Conservation (phyloP, 805 yeast genomes). For the Cyberlindnera bimundalis region DNA sequence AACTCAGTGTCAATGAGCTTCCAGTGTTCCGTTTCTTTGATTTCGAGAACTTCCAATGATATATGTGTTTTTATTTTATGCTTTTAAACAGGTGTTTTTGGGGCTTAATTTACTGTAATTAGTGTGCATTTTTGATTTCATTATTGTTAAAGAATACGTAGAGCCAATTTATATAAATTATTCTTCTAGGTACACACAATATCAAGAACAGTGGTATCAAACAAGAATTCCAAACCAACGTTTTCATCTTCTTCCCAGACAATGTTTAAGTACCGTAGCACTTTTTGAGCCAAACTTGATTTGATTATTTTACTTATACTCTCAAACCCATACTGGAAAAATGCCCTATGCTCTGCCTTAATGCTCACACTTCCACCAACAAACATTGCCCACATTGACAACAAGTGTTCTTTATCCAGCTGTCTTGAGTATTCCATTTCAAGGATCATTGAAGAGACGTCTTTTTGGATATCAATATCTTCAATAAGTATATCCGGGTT, state of each 20-base stretch:
- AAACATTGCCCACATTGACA: conserved; percentile 26
- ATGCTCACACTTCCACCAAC: conserved; percentile 23
- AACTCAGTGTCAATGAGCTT: conserved; percentile 28
- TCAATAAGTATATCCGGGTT: conserved; percentile 12
- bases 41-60: conserved; percentile 15
- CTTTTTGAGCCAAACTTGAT: conserved; percentile 22
- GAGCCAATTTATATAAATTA: no score
- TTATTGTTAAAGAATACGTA: no score
- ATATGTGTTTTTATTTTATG: neutral
- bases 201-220: conserved; percentile 26
- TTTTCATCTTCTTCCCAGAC: conserved; percentile 23
- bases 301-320: conserved; percentile 15
- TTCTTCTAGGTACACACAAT: conserved; percentile 17
- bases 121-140: no score
- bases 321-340: conserved; percentile 15
- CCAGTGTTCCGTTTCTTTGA: conserved; percentile 35
- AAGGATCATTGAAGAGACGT: conserved; percentile 13
- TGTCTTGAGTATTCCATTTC: conserved; percentile 13
- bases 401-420: conserved; percentile 10
- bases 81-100: no score
- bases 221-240: conserved; percentile 26
- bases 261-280: conserved; percentile 23
- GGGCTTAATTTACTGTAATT: no score
- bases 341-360: conserved; percentile 11
- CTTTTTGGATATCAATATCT: conserved; percentile 11